Conservation (phyloP, 1,284 basidiomycete species). For the Mycena citricolor region DNA sequence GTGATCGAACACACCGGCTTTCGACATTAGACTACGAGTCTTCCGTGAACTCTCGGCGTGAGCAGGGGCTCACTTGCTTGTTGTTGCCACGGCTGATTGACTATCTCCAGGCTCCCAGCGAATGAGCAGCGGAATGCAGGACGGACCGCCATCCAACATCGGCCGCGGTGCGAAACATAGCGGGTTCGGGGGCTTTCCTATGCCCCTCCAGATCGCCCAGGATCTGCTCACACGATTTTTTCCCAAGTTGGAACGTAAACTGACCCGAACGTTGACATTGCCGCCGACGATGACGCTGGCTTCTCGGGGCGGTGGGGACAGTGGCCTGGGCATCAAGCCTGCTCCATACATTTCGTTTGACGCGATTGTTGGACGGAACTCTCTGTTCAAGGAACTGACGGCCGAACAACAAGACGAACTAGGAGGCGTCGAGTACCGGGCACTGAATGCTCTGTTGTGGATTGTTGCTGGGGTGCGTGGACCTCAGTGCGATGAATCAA, state of each 20-base stretch:
- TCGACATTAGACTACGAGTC: background rate
- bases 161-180: slow-evolving; percentile 39
- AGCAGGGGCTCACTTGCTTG: slow-evolving; percentile 10
- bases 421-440: slow-evolving; percentile 94
- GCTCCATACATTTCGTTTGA: slow-evolving; percentile 89
- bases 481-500: slow-evolving; percentile 31
- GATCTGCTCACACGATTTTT: slow-evolving; percentile 52
- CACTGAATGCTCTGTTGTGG: slow-evolving; percentile 77
- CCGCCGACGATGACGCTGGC: slow-evolving; percentile 69
- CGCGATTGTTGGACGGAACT: slow-evolving; percentile 84
- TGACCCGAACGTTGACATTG: slow-evolving; percentile 71
- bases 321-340: slow-evolving; percentile 43
- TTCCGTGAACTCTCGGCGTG: slow-evolving; percentile 21
- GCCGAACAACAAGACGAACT: slow-evolving; percentile 88
- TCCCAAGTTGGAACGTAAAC: slow-evolving; percentile 51
- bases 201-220: slow-evolving; percentile 62
- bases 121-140: no score
- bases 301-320: slow-evolving; percentile 33
- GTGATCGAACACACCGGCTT: slow-evolving; percentile 4
- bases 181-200: slow-evolving; percentile 88
- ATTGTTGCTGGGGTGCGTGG: slow-evolving; percentile 67
- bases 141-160: slow-evolving; percentile 22
- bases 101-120: slow-evolving; percentile 26
- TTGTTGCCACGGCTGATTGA: slow-evolving; percentile 3
- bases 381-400: slow-evolving; percentile 79